Evolutionary conservation across 2,329 filamentous ascomycete species (phyloP).

Genomic region (Metarhizium rileyi): DNA sequence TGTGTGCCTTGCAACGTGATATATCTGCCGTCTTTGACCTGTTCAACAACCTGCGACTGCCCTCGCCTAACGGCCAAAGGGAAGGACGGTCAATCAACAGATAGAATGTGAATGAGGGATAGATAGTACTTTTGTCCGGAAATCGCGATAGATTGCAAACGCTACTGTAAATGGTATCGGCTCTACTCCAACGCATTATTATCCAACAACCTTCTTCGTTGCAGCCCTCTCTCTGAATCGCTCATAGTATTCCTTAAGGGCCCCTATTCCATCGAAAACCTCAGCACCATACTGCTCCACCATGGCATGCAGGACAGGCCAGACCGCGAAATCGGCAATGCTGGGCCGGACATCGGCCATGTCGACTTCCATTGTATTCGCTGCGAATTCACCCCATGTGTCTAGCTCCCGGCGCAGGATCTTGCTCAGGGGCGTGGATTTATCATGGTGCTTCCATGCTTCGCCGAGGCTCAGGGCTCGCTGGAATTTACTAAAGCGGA

Average conservation of each 20-base stretch:
- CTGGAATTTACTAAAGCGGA: slow-evolving; percentile 32
- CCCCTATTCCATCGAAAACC: slow-evolving; percentile 19
- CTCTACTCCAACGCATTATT: not conserved
- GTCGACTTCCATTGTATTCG: not conserved
- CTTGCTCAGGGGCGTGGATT: slow-evolving; percentile 5
- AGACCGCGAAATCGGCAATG: slow-evolving; percentile 43
- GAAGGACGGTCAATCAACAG: too few relatives aligned
- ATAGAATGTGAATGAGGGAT: too few relatives aligned
- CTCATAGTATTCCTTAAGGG: slow-evolving; percentile 29
- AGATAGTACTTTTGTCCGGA: too few relatives aligned
- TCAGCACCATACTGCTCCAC: slow-evolving; percentile 23
- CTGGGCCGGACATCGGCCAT: not conserved
- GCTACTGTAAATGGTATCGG: not conserved
- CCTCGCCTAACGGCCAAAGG: too few relatives aligned
- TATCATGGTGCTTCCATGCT: slow-evolving; percentile 2
- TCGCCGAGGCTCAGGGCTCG: slow-evolving; percentile 25
- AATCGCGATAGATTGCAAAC: not conserved
- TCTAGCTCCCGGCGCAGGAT: slow-evolving; percentile 23
- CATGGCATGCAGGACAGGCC: slow-evolving; percentile 43
- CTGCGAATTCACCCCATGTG: slow-evolving; percentile 30
- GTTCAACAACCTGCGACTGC: too few relatives aligned
- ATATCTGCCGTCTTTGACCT: not conserved
- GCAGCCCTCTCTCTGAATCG: slow-evolving; percentile 14
- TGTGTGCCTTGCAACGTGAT: not conserved
- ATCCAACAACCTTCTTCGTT: slow-evolving; percentile 14